Conservation (phyloP, 441 rosid genomes). For the Gossypium laxum region DNA sequence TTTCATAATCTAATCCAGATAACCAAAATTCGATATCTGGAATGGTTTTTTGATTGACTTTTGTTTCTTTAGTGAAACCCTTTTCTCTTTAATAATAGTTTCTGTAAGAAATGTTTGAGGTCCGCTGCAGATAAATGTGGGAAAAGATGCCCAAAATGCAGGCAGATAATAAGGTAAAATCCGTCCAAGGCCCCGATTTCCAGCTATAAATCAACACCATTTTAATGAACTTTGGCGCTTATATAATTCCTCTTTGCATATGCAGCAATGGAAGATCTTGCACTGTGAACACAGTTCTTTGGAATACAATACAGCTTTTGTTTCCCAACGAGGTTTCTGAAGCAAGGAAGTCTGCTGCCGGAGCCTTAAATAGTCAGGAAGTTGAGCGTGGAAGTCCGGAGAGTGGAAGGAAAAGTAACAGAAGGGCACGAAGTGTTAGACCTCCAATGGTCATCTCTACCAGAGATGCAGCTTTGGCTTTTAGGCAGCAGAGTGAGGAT, state of each 20-base stretch:
- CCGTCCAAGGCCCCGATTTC: neutral
- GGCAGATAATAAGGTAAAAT: slow-evolving; percentile 66
- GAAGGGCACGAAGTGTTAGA: neutral
- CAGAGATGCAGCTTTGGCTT: neutral
- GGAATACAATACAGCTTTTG: slow-evolving; percentile 94
- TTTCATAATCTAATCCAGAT: neutral
- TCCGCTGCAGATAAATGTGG: slow-evolving; percentile 90
- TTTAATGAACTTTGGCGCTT: neutral
- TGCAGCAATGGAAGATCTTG: slow-evolving; percentile 79
- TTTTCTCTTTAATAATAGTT: slow-evolving; percentile 35
- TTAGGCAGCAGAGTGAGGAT: neutral
- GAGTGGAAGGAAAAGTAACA: slow-evolving; percentile 13
- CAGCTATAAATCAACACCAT: neutral
- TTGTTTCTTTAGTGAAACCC: neutral
- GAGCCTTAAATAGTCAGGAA: slow-evolving; percentile 18
- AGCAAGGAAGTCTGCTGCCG: slow-evolving; percentile 47
- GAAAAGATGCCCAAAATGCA: slow-evolving; percentile 81
- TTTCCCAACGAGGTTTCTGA: slow-evolving; percentile 74
- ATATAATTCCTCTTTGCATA: neutral
- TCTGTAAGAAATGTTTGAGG: slow-evolving; percentile 76
- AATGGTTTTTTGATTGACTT: neutral
- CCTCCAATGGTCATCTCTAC: neutral
- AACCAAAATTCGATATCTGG: neutral
- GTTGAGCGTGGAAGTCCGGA: slow-evolving; percentile 23
- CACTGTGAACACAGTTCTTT: slow-evolving; percentile 79